Evolutionary conservation across 2,329 filamentous ascomycete genomes (phyloP), one percentile per base, ranked within the genome.

Genomic region (Trichoderma koningii): DNA sequence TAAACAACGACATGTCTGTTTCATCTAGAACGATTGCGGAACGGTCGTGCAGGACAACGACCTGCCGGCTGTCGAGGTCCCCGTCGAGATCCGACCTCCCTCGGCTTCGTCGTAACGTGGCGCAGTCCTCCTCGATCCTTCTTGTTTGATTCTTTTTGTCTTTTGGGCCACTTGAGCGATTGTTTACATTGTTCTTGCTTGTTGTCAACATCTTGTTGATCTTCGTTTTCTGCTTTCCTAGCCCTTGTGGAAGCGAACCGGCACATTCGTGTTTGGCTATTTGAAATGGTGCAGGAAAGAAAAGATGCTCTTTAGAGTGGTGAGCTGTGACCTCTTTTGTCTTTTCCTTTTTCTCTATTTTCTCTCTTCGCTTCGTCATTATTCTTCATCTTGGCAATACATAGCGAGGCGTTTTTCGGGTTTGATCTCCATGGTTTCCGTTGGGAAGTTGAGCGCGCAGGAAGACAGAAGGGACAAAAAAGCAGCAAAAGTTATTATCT

Each of bases 331-430:
- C 21, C 47, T 7, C 15, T 57, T 47, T 47, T 47, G n/a, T 19
- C 17, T 15, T 19, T 15, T 23, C 21, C 34, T 19, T 38, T 15
- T 21, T 38, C 23, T 53, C 34, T 52, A 21, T 14, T 10, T 30
- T 52, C 9, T 34, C 12, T 34, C 19, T 38, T 41, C 34, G 12
- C 19, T n/a, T 21, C 28, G 0, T 41, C n/a, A 55, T 48, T 17
- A 41, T 17, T 42, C 30, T 21, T 19, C 47, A 34, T 55, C 42
- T 68, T 71, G 56, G 19, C 73, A 77, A 76, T 75, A 74, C 74
- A 76, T 76, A 76, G 75, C 75, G 75, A 63, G 74, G 74, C 74
- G 74, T 75, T 72, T 72, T 41, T 53, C 53, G 59, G 51, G 34
- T 38, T 10, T 23, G 15, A 7, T 17, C 34, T 21, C 7, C 6